Conservation (phyloP, 139 green algal genomes). For the Dunaliella primolecta region DNA sequence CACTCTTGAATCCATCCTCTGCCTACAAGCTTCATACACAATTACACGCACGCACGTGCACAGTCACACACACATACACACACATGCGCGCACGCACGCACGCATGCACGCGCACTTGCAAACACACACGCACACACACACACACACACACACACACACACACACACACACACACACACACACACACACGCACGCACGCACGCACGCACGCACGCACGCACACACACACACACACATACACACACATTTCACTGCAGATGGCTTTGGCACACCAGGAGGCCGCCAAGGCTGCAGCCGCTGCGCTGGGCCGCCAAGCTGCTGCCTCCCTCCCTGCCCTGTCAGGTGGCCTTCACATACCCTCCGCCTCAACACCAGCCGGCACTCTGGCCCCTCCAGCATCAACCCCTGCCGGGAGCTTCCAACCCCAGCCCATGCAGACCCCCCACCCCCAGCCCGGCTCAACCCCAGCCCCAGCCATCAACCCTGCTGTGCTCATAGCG, state of each 20-base stretch:
- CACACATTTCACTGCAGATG: slow-evolving; percentile 14
- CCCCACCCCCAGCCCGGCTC: background rate
- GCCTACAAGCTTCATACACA: no score
- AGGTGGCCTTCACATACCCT: background rate
- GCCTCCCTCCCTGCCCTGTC: background rate
- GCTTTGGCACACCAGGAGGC: background rate
- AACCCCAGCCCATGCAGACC: background rate
- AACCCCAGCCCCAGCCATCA: slow-evolving; percentile 8
- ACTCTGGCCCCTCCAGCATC: background rate
- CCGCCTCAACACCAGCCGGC: background rate
- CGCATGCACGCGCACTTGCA: no score
- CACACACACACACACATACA: no score
- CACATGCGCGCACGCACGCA: no score
- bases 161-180: no score
- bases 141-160: no score
- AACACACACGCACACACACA: no score
- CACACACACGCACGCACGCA: no score
- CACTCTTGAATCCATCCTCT: no score
- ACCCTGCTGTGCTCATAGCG: slow-evolving; percentile 47
- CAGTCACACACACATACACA: no score
- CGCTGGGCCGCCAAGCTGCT: background rate
- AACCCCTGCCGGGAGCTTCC: background rate
- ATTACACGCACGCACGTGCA: no score
- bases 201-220: no score
- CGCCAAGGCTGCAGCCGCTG: background rate